These are phyloP conservation scores for Urochloa ruziziensis DNA, from an alignment of 176 grass and related monocot species.

Conservation along the genomic window DNA sequence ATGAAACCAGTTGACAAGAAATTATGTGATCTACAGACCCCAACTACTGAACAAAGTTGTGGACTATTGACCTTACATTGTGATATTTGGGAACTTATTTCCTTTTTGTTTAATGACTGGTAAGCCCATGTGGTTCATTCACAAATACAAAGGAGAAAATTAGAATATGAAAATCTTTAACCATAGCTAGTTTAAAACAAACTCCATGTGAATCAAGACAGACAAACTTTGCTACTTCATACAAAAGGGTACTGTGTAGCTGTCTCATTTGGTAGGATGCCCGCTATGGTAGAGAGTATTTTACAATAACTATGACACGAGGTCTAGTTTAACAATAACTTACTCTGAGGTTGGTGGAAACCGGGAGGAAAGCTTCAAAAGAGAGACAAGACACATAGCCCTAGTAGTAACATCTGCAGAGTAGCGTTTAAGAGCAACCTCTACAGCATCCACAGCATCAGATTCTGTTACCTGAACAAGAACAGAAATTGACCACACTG, in stretches of 20 bases:
- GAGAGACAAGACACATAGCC: slow-evolving; percentile 92
- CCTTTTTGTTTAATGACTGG: not conserved
- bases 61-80: not conserved
- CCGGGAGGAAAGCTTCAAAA: slow-evolving; percentile 94
- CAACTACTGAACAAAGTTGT: not conserved
- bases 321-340: slow-evolving; percentile 34
- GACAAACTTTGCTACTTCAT: not conserved
- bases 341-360: slow-evolving; percentile 90
- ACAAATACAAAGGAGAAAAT: not conserved
- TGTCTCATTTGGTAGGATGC: not conserved
- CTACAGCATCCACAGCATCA: slow-evolving; percentile 92
- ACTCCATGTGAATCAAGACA: not conserved
- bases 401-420: slow-evolving; percentile 82
- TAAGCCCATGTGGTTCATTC: not conserved
- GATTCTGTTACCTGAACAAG: slow-evolving; percentile 94
- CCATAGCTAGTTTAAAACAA: not conserved
- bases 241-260: not conserved
- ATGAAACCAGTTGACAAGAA: slow-evolving; percentile 7
- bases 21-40: not conserved
- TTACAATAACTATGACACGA: not conserved
- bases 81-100: not conserved
- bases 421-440: slow-evolving; percentile 65
- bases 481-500: slow-evolving; percentile 31
- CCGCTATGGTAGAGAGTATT: not conserved
- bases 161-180: not conserved